Percentiles rank a stretch among this genome's conserved stretches.
phyloP scores from a whole-genome alignment of 306 rosid genomes.

The Inga leiocalycina region DNA sequence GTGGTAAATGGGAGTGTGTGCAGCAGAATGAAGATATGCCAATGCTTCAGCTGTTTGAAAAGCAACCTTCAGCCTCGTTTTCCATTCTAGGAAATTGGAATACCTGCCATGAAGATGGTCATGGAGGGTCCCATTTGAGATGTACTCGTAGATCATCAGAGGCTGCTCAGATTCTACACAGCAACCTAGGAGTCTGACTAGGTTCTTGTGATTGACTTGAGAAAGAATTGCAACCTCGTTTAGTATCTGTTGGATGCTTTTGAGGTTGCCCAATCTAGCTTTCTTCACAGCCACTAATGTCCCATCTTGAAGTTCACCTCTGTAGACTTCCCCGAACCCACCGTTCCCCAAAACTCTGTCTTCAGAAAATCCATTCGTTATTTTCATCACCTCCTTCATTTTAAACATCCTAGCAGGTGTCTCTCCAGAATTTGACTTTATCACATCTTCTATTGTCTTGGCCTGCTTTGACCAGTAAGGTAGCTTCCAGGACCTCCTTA shows the following conservation, averaged over 20 bases:
- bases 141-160: slow-evolving; percentile 87
- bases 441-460: slow-evolving; percentile 62
- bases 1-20: slow-evolving; percentile 88
- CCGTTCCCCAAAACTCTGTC: slow-evolving; percentile 78
- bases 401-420: slow-evolving; percentile 67
- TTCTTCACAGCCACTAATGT: slow-evolving; percentile 82
- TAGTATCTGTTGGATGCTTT: slow-evolving; percentile 87
- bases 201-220: slow-evolving; percentile 88
- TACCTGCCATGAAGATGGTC: slow-evolving; percentile 81
- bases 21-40: slow-evolving; percentile 82
- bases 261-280: slow-evolving; percentile 85
- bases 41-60: slow-evolving; percentile 89
- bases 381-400: slow-evolving; percentile 81
- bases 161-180: slow-evolving; percentile 88
- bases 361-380: slow-evolving; percentile 70
- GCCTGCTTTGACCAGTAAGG: slow-evolving; percentile 43
- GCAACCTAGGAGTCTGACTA: slow-evolving; percentile 85
- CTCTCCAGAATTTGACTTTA: slow-evolving; percentile 58
- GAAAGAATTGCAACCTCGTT: slow-evolving; percentile 93
- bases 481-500: slow-evolving; percentile 44
- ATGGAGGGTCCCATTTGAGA: slow-evolving; percentile 90
- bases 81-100: slow-evolving; percentile 75
- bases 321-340: slow-evolving; percentile 92
- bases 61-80: slow-evolving; percentile 81
- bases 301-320: slow-evolving; percentile 81